Evolutionary conservation across 805 yeast genomes (phyloP).

Genomic region (Pachysolen tannophilus): DNA sequence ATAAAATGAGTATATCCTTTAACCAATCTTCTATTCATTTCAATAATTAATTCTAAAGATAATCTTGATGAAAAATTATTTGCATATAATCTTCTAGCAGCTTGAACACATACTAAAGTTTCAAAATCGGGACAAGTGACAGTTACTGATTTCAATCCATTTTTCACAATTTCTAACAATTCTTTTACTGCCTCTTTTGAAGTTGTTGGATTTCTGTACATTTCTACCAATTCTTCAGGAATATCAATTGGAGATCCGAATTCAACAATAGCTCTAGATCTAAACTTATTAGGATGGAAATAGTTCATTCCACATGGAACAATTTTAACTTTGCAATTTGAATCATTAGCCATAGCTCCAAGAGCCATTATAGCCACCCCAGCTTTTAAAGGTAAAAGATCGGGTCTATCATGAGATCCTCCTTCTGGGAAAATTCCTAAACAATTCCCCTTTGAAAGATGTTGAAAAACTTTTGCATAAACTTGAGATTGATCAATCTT

Average conservation of each 20-base stretch:
- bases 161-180: conserved; percentile 60
- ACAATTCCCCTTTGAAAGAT: conserved; percentile 71
- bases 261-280: conserved; percentile 92
- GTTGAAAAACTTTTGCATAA: conserved; percentile 77
- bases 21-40: conserved; percentile 82
- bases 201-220: conserved; percentile 50
- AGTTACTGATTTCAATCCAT: conserved; percentile 76
- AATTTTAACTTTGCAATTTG: conserved; percentile 66
- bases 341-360: conserved; percentile 76
- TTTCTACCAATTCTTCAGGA: conserved; percentile 47
- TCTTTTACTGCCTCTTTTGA: conserved; percentile 69
- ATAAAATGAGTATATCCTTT: conserved; percentile 71
- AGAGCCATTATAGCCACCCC: conserved; percentile 98
- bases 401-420: conserved; percentile 96
- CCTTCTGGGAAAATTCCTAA: conserved; percentile 97
- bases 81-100: conserved; percentile 83
- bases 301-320: conserved; percentile 97
- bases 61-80: conserved; percentile 62
- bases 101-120: conserved; percentile 81
- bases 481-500: conserved; percentile 83
- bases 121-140: conserved; percentile 87
- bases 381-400: conserved; percentile 84
- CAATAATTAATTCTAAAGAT: conserved; percentile 79
- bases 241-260: conserved; percentile 84
- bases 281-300: conserved; percentile 90